Percentiles rank a stretch among this genome's conserved stretches.
These are phyloP conservation scores for Groenewaldozyma salmanticensis DNA, from an alignment of 805 yeast genomes.

Conservation along the genomic window DNA sequence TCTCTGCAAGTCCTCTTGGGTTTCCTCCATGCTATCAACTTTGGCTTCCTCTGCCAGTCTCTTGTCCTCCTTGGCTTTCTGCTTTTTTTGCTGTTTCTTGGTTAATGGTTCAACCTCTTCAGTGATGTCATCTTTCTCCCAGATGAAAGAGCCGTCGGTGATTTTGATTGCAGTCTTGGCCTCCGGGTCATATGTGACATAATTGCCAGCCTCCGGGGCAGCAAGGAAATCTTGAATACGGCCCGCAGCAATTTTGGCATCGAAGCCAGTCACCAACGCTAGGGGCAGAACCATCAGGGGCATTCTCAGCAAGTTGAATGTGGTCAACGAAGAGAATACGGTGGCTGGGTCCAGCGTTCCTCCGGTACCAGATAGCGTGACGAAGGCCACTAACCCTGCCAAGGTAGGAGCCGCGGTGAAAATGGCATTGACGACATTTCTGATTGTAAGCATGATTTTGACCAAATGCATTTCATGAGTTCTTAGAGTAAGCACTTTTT, in stretches of 20 bases:
- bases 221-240: constrained; percentile 45
- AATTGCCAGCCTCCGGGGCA: constrained; percentile 33
- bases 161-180: constrained; percentile 40
- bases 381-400: constrained; percentile 56
- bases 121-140: constrained; percentile 38
- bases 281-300: constrained; percentile 59
- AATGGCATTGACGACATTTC: constrained; percentile 55
- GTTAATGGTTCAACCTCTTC: not conserved
- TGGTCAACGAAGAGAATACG: constrained; percentile 60
- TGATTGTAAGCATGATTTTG: constrained; percentile 51
- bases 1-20: constrained; percentile 5
- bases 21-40: constrained; percentile 3
- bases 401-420: constrained; percentile 60
- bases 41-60: constrained; percentile 1
- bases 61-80: constrained; percentile 16
- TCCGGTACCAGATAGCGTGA: constrained; percentile 37
- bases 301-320: constrained; percentile 52
- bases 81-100: constrained; percentile 4
- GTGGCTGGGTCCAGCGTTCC: constrained; percentile 43
- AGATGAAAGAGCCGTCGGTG: constrained; percentile 47
- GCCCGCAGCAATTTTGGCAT: constrained; percentile 47
- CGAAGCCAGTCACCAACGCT: constrained; percentile 51
- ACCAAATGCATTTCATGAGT: constrained; percentile 51
- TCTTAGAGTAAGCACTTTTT: constrained; percentile 47
- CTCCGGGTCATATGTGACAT: constrained; percentile 25